Evolutionary conservation across 2,329 filamentous ascomycete genomes (phyloP).

Genomic region (Ceratocystis ficicola): DNA sequence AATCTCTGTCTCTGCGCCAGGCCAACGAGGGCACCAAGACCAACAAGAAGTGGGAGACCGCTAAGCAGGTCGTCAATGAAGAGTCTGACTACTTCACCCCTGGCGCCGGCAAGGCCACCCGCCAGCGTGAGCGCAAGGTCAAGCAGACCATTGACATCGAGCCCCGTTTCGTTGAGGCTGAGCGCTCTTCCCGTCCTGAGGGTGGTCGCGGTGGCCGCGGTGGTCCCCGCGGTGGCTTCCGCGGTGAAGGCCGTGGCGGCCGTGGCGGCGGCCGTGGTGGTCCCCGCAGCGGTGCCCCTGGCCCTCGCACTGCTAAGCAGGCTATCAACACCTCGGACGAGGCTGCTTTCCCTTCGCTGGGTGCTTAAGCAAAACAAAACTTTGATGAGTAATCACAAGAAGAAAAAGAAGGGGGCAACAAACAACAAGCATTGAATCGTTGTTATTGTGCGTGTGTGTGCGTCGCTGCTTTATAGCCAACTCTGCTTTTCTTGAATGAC

Average conservation of each 20-base stretch:
- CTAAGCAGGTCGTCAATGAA: slow-evolving; percentile 57
- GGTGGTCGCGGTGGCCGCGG: slow-evolving; percentile 43
- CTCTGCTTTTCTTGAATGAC: background rate
- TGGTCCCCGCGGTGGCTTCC: slow-evolving; percentile 39
- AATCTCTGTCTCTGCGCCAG: slow-evolving; percentile 60
- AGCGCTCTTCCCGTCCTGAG: slow-evolving; percentile 38
- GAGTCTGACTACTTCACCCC: slow-evolving; percentile 67
- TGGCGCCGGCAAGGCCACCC: slow-evolving; percentile 62
- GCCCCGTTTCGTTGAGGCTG: slow-evolving; percentile 63
- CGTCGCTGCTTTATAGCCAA: background rate
- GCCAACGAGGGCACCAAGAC: slow-evolving; percentile 81
- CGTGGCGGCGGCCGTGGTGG: slow-evolving; percentile 39
- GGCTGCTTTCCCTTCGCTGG: slow-evolving; percentile 50
- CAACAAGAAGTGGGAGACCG: slow-evolving; percentile 86
- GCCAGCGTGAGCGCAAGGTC: slow-evolving; percentile 80
- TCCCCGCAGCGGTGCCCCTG: slow-evolving; percentile 31
- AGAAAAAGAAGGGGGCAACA: background rate
- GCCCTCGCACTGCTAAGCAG: slow-evolving; percentile 23
- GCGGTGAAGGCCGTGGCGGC: slow-evolving; percentile 37
- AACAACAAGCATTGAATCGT: background rate
- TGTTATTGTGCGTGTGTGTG: slow-evolving; percentile 1
- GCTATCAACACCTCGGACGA: slow-evolving; percentile 46
- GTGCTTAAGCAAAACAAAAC: slow-evolving; percentile 37
- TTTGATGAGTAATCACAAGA: background rate
- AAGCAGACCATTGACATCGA: slow-evolving; percentile 86